Conservation (phyloP, 2,329 filamentous ascomycete species). For the Aspergillus tanneri region DNA sequence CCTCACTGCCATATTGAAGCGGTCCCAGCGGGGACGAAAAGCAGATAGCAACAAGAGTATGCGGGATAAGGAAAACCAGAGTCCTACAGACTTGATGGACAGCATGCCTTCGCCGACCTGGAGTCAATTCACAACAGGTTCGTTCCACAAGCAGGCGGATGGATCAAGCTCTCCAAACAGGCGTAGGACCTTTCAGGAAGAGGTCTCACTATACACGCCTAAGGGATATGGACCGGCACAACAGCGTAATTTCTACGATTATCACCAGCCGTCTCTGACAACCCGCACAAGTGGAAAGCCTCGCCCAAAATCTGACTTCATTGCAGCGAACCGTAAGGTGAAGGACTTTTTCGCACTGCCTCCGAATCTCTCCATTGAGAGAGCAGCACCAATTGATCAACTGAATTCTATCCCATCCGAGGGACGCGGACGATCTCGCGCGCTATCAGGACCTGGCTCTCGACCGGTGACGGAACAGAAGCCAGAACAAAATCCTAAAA, state of each 20-base stretch:
- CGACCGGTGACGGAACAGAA: slow-evolving; percentile 32
- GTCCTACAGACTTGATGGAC: slow-evolving; percentile 53
- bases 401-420: slow-evolving; percentile 21
- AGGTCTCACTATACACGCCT: slow-evolving; percentile 60
- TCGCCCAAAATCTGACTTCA: slow-evolving; percentile 54
- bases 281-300: slow-evolving; percentile 42
- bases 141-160: slow-evolving; percentile 32
- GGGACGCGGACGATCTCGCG: slow-evolving; percentile 23
- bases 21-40: slow-evolving; percentile 67
- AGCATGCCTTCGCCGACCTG: slow-evolving; percentile 69
- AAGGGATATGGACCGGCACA: slow-evolving; percentile 60
- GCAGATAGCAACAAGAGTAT: slow-evolving; percentile 53
- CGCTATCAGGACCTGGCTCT: slow-evolving; percentile 34
- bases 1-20: slow-evolving; percentile 71
- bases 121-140: slow-evolving; percentile 64
- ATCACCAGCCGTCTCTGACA: slow-evolving; percentile 48
- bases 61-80: slow-evolving; percentile 80
- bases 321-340: slow-evolving; percentile 44
- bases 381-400: slow-evolving; percentile 16
- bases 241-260: slow-evolving; percentile 61
- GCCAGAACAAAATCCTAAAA: slow-evolving; percentile 42
- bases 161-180: slow-evolving; percentile 48
- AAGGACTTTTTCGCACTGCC: slow-evolving; percentile 34
- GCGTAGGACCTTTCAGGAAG: slow-evolving; percentile 50
- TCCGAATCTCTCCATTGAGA: slow-evolving; percentile 28